Percentiles rank a stretch among this genome's conserved stretches.
phyloP scores from a whole-genome alignment of 2,329 filamentous ascomycete genomes.

The Gnomoniopsis smithogilvyi region DNA sequence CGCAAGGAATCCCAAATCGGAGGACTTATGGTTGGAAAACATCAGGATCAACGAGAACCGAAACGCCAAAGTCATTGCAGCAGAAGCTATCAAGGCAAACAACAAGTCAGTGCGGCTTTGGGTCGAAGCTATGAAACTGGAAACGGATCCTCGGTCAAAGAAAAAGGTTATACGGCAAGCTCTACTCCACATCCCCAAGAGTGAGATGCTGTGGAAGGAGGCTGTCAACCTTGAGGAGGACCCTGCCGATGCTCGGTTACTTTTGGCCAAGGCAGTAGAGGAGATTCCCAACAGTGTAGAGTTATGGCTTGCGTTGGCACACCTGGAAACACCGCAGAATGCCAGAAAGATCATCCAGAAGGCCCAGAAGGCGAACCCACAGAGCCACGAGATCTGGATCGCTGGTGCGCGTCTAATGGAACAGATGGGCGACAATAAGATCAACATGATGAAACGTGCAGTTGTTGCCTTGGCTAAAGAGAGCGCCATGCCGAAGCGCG shows the following conservation, averaged over 20 bases:
- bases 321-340: constrained; percentile 84
- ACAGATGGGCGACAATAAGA: constrained; percentile 74
- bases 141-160: constrained; percentile 77
- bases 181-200: constrained; percentile 88
- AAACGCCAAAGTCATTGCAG: constrained; percentile 94
- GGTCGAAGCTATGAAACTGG: constrained; percentile 93
- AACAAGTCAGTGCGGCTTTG: constrained; percentile 84
- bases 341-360: constrained; percentile 94
- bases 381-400: constrained; percentile 95
- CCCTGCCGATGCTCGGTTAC: constrained; percentile 77
- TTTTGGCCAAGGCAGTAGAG: constrained; percentile 92
- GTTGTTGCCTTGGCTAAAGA: constrained; percentile 85
- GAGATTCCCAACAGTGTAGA: constrained; percentile 93
- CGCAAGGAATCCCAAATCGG: constrained; percentile 86
- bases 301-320: constrained; percentile 89
- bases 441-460: constrained; percentile 93
- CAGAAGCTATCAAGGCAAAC: constrained; percentile 89
- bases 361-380: constrained; percentile 89
- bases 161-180: constrained; percentile 92
- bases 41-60: constrained; percentile 88
- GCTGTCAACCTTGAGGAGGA: constrained; percentile 94
- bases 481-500: constrained; percentile 93
- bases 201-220: constrained; percentile 96
- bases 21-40: constrained; percentile 94
- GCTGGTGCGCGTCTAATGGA: constrained; percentile 89